Base-by-base conservation (phyloP, 176 grass and related monocot genomes). In the Oryza officinalis region DNA sequence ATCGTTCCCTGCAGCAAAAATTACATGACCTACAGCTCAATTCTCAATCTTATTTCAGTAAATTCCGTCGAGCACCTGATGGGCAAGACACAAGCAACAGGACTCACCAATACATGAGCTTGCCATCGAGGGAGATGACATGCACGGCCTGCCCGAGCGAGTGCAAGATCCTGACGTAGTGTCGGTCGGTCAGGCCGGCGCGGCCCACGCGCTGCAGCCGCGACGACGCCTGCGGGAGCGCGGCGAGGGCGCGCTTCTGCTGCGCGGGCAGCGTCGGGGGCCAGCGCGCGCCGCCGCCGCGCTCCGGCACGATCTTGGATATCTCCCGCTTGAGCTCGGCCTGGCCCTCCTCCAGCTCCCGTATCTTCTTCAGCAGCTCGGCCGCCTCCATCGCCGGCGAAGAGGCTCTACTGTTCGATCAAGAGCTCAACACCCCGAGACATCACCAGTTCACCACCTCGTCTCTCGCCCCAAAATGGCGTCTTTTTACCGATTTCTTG, bases 71-170 rank as follows among this genome's bases (percentile, higher is more conserved):
- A 82, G 63, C 68, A 64, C 0, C 0, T 25, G 9, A 18, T 59
- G 30, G 76, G 60, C 30, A 73, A 72, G 4, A 28, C 20, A 64
- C 0, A 43, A 86, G 50, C 5, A 57, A 57, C 12, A 41, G 22
- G 25, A 4, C 87, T 86, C 67, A 94, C 95, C 96, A 98, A 78
- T 93, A 98, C 5, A 98, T 85, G 80, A 98, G 81, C 80, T 72
- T 64, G 9, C 91, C 87, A 1, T 90, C 77, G 30, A 88, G 91
- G 28, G 78, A 78, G 8, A 98, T 77, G 46, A 98, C 86, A 44
- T 98, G 89, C 27, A 98, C 93, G 17, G 93, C 83, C 81, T 98
- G 96, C 5, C 93, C 96, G 85, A 98, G 87, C 32, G 91, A 93
- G 57, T 95, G 89, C 66, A 98, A 73, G 47, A 94, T 84, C 52